Evolutionary conservation across 345 rosid genomes (phyloP).

Genomic region (Salix caprea): DNA sequence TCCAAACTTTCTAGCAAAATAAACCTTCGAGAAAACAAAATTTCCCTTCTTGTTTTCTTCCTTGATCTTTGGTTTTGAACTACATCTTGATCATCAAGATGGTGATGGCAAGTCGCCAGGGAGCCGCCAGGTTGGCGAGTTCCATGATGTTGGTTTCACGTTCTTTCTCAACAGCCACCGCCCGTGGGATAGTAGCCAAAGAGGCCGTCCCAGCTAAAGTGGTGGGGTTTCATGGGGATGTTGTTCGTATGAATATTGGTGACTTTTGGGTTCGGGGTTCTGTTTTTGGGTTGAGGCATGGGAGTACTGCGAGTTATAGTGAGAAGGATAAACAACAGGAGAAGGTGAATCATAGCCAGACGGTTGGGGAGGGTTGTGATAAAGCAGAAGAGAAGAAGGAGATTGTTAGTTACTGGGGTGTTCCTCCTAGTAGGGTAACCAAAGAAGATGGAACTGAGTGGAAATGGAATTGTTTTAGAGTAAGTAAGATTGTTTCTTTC

Average conservation of each 20-base stretch:
- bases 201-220: not conserved
- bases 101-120: not conserved
- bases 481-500: slow-evolving; percentile 22
- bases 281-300: not conserved
- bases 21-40: not conserved
- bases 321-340: not conserved
- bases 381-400: not conserved
- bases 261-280: not conserved
- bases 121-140: not conserved
- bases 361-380: not conserved
- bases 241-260: not conserved
- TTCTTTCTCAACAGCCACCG: not conserved
- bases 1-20: not conserved
- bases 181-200: not conserved
- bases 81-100: not conserved
- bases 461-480: slow-evolving; percentile 91
- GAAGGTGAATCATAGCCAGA: not conserved
- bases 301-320: not conserved
- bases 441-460: slow-evolving; percentile 61
- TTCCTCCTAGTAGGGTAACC: slow-evolving; percentile 45
- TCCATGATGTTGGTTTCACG: not conserved
- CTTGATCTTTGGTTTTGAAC: not conserved
- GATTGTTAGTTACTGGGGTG: slow-evolving; percentile 71
- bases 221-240: not conserved
- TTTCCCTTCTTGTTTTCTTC: too few species aligned